Conservation (phyloP, 257 asterid genomes). For the Scutellaria barbata region DNA sequence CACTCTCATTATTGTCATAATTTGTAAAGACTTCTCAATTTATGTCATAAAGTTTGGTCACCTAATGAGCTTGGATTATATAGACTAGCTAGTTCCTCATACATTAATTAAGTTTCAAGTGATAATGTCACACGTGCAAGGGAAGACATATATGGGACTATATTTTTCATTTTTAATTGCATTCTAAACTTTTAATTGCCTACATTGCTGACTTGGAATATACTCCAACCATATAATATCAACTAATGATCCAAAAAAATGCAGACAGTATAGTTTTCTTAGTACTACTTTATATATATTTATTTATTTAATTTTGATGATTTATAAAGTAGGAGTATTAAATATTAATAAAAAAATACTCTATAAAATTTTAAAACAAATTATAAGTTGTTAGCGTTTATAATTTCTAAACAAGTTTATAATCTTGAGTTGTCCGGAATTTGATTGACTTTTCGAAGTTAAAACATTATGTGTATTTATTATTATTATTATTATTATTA, state of each 20-base stretch:
- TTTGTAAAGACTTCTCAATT: not conserved
- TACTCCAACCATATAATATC: too few relatives aligned
- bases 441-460: not conserved
- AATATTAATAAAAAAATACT: too few relatives aligned
- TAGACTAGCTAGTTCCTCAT: not conserved
- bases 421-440: not conserved
- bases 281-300: too few relatives aligned
- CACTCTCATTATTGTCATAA: not conserved
- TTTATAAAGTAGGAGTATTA: too few relatives aligned
- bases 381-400: not conserved
- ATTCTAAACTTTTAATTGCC: too few relatives aligned
- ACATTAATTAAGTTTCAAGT: not conserved
- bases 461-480: too few relatives aligned
- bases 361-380: not conserved
- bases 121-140: not conserved
- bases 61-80: conserved; percentile 27
- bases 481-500: too few relatives aligned
- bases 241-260: too few relatives aligned
- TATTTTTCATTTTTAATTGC: not conserved
- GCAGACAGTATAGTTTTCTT: too few relatives aligned
- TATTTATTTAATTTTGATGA: too few relatives aligned
- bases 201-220: too few relatives aligned
- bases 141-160: not conserved
- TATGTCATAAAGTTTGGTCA: conserved; percentile 30
- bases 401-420: not conserved